A percentile compares a stretch with the other conserved stretches of the same genome.
Evolutionary conservation across 371 early-diverging fungal species (phyloP).

Genomic region (Zychaea mexicana): DNA sequence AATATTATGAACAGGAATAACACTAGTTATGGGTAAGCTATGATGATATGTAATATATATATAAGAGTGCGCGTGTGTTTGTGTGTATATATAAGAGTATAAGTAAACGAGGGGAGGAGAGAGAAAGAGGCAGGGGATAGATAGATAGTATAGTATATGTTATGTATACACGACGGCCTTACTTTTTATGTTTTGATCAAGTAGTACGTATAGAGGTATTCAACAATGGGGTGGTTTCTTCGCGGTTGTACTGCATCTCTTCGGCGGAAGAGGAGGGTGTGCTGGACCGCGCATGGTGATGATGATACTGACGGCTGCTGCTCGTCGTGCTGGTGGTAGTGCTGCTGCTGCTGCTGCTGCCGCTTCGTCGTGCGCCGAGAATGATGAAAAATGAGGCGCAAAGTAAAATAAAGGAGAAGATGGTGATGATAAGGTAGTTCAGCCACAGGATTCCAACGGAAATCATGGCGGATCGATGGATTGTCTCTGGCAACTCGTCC

Average conservation of each 20-base stretch:
- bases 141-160: not conserved
- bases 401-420: conserved; percentile 32
- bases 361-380: conserved; percentile 18
- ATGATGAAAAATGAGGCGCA: conserved; percentile 38
- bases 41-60: conserved; percentile 5
- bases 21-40: not conserved
- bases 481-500: conserved; percentile 11
- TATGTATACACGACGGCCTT: conserved; percentile 1
- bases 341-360: not conserved
- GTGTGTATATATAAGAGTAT: not conserved
- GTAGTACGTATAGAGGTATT: conserved; percentile 1
- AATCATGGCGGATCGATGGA: conserved; percentile 17
- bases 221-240: conserved; percentile 25
- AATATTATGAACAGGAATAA: not conserved
- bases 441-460: conserved; percentile 31
- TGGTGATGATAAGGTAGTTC: conserved; percentile 28
- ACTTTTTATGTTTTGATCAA: not conserved
- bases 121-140: conserved; percentile 6
- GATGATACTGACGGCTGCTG: not conserved
- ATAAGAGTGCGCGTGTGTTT: not conserved
- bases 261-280: conserved; percentile 8
- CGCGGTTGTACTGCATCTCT: conserved; percentile 19
- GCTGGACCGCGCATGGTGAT: not conserved
- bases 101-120: not conserved
- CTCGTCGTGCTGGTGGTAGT: not conserved